Conservation (phyloP, 306 rosid genomes). For the Casuarina cunninghamiana region DNA sequence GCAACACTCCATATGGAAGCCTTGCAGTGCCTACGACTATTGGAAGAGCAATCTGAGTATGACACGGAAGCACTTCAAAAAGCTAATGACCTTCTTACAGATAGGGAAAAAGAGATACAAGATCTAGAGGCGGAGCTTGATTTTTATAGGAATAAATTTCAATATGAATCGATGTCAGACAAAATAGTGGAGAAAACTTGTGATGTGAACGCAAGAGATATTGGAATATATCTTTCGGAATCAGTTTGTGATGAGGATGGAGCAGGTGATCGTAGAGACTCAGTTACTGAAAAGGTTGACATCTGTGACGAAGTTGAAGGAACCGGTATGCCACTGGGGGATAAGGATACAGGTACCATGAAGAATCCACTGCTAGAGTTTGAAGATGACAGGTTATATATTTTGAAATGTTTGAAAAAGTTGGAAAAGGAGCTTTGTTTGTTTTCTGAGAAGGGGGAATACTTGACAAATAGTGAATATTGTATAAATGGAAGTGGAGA, state of each 20-base stretch:
- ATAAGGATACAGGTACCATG: slow-evolving; percentile 28
- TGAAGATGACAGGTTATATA: slow-evolving; percentile 58
- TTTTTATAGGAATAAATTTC: slow-evolving; percentile 50
- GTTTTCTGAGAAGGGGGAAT: slow-evolving; percentile 34
- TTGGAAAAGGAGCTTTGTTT: slow-evolving; percentile 66
- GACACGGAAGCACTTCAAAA: slow-evolving; percentile 69
- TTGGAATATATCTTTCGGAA: slow-evolving; percentile 60
- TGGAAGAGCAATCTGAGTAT: slow-evolving; percentile 84
- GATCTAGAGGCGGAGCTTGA: slow-evolving; percentile 66
- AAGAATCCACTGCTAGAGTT: slow-evolving; percentile 42
- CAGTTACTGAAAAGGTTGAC: slow-evolving; percentile 32
- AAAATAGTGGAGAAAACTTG: slow-evolving; percentile 35
- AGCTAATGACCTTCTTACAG: slow-evolving; percentile 59
- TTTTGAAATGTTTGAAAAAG: slow-evolving; percentile 56
- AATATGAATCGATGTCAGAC: slow-evolving; percentile 45
- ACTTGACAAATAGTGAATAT: slow-evolving; percentile 25
- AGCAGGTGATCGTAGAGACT: slow-evolving; percentile 29
- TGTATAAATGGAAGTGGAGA: slow-evolving; percentile 28
- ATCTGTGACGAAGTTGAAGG: slow-evolving; percentile 35
- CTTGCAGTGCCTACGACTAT: slow-evolving; percentile 68
- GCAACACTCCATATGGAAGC: slow-evolving; percentile 88
- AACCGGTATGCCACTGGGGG: slow-evolving; percentile 20
- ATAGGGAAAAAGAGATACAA: slow-evolving; percentile 74
- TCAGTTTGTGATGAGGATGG: slow-evolving; percentile 30
- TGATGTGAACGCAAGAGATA: slow-evolving; percentile 71